Percentiles rank a stretch among this genome's conserved stretches.
Conservation (phyloP, 164 flowering plant genomes). For the Kalanchoe fedtschenkoi region DNA sequence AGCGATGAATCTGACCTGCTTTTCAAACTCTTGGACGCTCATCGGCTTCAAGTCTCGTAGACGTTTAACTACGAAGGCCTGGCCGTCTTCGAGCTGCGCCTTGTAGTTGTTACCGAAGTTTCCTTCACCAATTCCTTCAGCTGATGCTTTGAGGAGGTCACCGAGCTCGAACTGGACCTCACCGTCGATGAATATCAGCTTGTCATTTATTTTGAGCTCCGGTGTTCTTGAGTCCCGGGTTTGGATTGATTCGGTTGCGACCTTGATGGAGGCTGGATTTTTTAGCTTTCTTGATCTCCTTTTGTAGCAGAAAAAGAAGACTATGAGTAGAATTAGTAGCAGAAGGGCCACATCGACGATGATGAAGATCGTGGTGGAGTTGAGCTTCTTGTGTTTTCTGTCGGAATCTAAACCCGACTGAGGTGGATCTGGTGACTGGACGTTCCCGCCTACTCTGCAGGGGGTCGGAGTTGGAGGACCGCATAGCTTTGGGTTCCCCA, state of each 20-base stretch:
- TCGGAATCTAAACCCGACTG: background rate
- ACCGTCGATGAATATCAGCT: slow-evolving; percentile 27
- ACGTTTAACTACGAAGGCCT: slow-evolving; percentile 45
- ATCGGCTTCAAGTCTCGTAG: slow-evolving; percentile 42
- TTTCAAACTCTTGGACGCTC: slow-evolving; percentile 32
- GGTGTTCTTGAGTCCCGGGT: background rate
- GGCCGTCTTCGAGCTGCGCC: slow-evolving; percentile 28
- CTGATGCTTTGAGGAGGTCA: slow-evolving; percentile 57
- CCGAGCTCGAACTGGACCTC: slow-evolving; percentile 28
- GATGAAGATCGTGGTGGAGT: slow-evolving; percentile 11
- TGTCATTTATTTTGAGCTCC: slow-evolving; percentile 14
- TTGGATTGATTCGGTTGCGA: background rate
- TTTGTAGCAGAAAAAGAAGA: slow-evolving; percentile 20
- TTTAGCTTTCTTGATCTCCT: slow-evolving; percentile 18
- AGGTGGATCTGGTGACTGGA: background rate
- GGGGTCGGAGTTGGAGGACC: slow-evolving; percentile 18
- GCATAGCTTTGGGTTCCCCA: slow-evolving; percentile 25
- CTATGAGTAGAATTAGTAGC: slow-evolving; percentile 18
- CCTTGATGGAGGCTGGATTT: background rate
- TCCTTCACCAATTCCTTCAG: slow-evolving; percentile 59
- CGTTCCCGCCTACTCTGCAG: background rate
- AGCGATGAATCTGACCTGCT: slow-evolving; percentile 26
- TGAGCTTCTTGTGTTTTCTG: background rate
- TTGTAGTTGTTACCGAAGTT: slow-evolving; percentile 44
- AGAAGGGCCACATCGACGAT: slow-evolving; percentile 21